Percentiles rank a stretch among this genome's conserved stretches.
Evolutionary conservation across 2,329 filamentous ascomycete genomes (phyloP).

Genomic region (Calonectria multiphialidica): DNA sequence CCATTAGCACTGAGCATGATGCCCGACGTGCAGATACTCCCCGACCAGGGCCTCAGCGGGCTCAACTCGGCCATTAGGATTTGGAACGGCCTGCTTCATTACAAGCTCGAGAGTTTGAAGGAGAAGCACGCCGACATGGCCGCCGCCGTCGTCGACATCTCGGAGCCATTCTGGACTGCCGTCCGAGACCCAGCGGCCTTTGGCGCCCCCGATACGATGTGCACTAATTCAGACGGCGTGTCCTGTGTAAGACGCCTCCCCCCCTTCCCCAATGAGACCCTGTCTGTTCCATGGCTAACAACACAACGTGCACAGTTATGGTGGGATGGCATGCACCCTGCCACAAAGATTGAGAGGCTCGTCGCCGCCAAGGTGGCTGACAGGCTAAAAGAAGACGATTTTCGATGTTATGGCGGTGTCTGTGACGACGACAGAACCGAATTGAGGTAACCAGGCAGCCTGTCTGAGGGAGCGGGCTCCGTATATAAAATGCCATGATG

Average conservation of each 20-base stretch:
- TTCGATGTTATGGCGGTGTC: neutral
- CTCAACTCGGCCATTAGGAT: constrained; percentile 15
- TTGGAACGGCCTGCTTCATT: constrained; percentile 10
- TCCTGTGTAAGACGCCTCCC: constrained; percentile 7
- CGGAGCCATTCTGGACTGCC: constrained; percentile 2
- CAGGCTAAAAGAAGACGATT: neutral
- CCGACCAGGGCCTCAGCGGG: constrained; percentile 11
- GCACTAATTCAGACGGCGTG: neutral
- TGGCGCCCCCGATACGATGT: constrained; percentile 7
- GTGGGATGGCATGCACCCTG: constrained; percentile 17
- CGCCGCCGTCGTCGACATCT: constrained; percentile 5
- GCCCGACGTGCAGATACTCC: constrained; percentile 8
- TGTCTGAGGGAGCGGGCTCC: neutral
- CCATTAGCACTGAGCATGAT: constrained; percentile 4
- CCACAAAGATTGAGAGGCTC: constrained; percentile 16
- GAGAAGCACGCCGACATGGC: neutral
- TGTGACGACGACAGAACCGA: neutral
- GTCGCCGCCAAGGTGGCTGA: constrained; percentile 18
- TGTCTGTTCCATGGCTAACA: neutral
- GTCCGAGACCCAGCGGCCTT: constrained; percentile 1
- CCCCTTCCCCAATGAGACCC: neutral
- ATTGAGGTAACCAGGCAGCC: neutral
- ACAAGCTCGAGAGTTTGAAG: constrained; percentile 11
- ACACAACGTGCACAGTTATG: constrained; percentile 11
- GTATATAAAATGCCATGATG: neutral